phyloP scores from a whole-genome alignment of 2,329 filamentous ascomycete species.

The Colletotrichum sojae region DNA sequence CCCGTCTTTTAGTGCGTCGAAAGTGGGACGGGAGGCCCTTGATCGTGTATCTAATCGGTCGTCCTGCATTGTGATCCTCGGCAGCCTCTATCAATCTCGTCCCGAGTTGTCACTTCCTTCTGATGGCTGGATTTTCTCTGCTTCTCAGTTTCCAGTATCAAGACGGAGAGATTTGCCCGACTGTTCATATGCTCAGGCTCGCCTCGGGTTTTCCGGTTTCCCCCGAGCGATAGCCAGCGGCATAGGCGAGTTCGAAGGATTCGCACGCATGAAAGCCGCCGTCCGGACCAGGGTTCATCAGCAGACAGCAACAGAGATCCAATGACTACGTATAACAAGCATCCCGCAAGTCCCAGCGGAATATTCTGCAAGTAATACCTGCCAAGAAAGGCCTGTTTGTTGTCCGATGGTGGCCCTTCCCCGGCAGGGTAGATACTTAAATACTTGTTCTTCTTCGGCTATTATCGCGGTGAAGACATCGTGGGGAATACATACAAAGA shows the following conservation, averaged over 20 bases:
- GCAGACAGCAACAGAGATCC: background rate
- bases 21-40: slow-evolving; percentile 4
- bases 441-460: too few species aligned
- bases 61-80: background rate
- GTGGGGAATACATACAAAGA: background rate
- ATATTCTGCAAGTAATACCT: background rate
- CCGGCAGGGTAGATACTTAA: too few species aligned
- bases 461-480: background rate
- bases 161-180: too few species aligned
- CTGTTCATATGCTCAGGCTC: background rate
- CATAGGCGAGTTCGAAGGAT: background rate
- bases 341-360: background rate
- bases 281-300: background rate
- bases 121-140: too few species aligned
- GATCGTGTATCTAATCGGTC: background rate
- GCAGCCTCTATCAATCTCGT: background rate
- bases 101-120: background rate
- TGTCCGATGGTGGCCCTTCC: too few species aligned
- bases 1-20: background rate
- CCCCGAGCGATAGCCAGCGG: background rate
- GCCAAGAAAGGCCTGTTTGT: background rate
- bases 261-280: background rate
- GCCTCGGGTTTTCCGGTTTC: background rate
- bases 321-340: background rate
- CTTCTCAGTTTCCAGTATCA: too few species aligned